A percentile compares a stretch with the other conserved stretches of the same genome.
Evolutionary conservation across 345 rosid genomes (phyloP).

Genomic region (Citrus australasica): DNA sequence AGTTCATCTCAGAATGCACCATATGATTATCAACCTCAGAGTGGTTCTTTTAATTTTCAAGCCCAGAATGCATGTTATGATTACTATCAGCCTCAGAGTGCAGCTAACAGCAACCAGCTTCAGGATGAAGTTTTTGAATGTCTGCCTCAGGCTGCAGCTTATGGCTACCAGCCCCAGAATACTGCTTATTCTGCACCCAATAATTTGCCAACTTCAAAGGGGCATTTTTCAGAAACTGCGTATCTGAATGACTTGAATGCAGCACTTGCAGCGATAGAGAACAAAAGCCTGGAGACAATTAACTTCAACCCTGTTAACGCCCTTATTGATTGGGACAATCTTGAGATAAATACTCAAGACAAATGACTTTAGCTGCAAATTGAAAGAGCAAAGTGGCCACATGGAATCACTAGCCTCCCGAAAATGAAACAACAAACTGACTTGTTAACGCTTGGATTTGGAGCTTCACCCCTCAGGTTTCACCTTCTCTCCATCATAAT

Average conservation of each 20-base stretch:
- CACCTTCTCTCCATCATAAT: neutral
- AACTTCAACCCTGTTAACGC: neutral
- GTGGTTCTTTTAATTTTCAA: neutral
- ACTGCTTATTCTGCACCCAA: neutral
- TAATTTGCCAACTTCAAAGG: neutral
- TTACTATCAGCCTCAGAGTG: neutral
- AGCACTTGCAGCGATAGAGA: neutral
- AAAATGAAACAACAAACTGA: neutral
- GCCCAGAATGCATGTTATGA: neutral
- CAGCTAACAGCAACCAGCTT: neutral
- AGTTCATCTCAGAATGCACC: neutral
- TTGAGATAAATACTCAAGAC: neutral
- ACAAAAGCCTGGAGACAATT: neutral
- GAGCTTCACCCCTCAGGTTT: neutral
- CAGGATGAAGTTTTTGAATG: neutral
- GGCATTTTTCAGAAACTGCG: neutral
- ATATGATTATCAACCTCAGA: neutral
- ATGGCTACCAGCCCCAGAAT: neutral
- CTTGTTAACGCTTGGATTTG: neutral
- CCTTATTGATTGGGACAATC: conserved; percentile 1
- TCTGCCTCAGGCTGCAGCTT: neutral
- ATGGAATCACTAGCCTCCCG: neutral
- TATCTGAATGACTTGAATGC: conserved; percentile 7
- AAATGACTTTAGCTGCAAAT: neutral
- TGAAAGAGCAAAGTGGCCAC: neutral